phyloP scores from a whole-genome alignment of 225 moss, liverwort and hornwort genomes.

The Pleurozium schreberi region DNA sequence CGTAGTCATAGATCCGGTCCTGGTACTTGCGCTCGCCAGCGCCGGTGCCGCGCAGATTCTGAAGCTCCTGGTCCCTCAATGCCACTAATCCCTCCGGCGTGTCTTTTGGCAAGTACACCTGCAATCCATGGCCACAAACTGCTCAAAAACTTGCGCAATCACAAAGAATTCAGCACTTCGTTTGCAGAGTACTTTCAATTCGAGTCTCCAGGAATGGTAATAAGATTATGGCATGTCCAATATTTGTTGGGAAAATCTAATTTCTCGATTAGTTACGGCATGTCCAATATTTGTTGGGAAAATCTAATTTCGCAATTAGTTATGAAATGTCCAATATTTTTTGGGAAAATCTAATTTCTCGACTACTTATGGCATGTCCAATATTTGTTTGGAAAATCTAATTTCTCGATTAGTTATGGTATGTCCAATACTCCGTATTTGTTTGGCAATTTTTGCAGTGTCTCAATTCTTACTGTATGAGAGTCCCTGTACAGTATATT shows the following conservation, averaged over 20 bases:
- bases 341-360: no score
- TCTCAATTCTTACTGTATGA: no score
- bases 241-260: neutral
- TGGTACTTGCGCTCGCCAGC: conserved; percentile 28
- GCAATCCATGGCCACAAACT: neutral
- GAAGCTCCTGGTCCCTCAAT: conserved; percentile 45
- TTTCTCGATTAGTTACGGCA: neutral
- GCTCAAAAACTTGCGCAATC: neutral
- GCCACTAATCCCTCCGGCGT: conserved; percentile 56
- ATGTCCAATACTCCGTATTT: no score
- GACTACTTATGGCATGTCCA: no score
- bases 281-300: neutral
- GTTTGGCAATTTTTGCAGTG: neutral
- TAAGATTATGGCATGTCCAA: neutral
- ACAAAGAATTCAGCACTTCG: neutral
- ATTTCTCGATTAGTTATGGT: neutral
- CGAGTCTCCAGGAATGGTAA: neutral
- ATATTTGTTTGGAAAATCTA: neutral
- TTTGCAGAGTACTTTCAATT: neutral
- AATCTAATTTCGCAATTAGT: neutral
- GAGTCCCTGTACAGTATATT: neutral
- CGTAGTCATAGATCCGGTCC: conserved; percentile 76
- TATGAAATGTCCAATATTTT: no score
- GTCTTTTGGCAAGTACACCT: conserved; percentile 59
- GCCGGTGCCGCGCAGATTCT: conserved; percentile 44